Conservation (phyloP, 805 yeast species). For the Myxozyma nipponensis region DNA sequence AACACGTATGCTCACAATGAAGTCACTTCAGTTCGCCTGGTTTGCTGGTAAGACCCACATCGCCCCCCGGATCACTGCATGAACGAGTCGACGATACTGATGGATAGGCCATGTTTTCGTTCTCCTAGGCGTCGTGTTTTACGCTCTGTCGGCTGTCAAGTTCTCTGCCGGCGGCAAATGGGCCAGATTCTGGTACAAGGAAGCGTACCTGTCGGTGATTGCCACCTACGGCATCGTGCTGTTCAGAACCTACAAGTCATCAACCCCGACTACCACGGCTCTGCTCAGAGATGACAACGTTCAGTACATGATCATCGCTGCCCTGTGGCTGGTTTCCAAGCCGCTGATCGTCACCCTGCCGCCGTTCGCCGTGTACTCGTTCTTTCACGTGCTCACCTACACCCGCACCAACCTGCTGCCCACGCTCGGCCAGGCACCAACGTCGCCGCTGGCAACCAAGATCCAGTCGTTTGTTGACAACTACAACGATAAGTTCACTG, state of each 20-base stretch:
- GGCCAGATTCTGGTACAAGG: constrained; percentile 50
- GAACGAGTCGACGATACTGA: too few species aligned
- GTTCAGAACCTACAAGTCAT: constrained; percentile 49
- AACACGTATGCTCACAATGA: background rate
- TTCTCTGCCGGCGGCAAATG: constrained; percentile 33
- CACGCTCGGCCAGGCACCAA: constrained; percentile 42
- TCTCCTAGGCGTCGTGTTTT: constrained; percentile 42
- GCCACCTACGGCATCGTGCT: constrained; percentile 74
- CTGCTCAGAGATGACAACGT: constrained; percentile 60
- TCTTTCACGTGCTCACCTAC: constrained; percentile 79
- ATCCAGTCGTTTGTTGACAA: constrained; percentile 47
- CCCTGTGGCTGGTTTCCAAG: constrained; percentile 57
- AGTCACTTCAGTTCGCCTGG: constrained; percentile 68
- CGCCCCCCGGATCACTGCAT: too few species aligned
- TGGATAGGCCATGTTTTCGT: constrained; percentile 50
- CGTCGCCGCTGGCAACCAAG: constrained; percentile 31
- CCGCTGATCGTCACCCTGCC: constrained; percentile 57
- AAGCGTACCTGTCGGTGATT: constrained; percentile 60
- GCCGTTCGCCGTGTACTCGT: constrained; percentile 73
- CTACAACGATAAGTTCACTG: constrained; percentile 58
- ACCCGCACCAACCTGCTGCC: constrained; percentile 65
- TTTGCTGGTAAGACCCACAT: constrained; percentile 44
- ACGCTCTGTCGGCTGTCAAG: constrained; percentile 38
- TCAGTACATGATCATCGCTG: constrained; percentile 60
- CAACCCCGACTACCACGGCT: constrained; percentile 30